Evolutionary conservation across 2,329 filamentous ascomycete genomes (phyloP), one percentile per base, ranked within the genome.

Genomic region (Xylaria sp.): DNA sequence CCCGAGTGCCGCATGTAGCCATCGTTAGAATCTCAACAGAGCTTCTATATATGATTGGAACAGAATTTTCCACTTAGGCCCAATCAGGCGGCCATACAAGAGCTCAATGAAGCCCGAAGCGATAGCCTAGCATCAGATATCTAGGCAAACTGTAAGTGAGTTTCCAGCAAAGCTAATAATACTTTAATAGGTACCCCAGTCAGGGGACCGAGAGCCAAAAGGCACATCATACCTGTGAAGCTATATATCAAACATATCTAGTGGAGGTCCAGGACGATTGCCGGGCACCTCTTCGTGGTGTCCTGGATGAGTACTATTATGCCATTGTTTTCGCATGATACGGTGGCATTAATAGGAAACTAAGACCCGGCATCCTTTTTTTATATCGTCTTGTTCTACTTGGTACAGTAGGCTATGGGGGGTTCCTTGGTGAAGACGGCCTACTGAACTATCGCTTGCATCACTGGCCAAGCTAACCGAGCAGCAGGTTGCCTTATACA

Each of bases 261-360:
- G 58, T 39, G 44, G 46, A 51, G 58, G 58, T 20, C 58, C 46
- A 52, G 58, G 46, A 62, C 58, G 58, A 25, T 28, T 62, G 58
- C 46, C 58, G n/a, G 58, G 58, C 46, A 52, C 58, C 58, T 62
- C 37, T 52, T 62, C 58, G 58, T 62, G 46, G 58, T 62, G 59
- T 62, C 59, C 59, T 62, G 48, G 59, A 54, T 62, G 39, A 62
- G 59, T 52, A 62, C 25, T 25, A 41, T 41, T 44, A 50, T 15
- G 6, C 44, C 50, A 50, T 23, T 39, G 25, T 39, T 18, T 61
- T 51, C n/a, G 28, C 28, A 28, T 28, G 28, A n/a, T 60, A 50
- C 28, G 10, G 20, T 34, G 13, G 39, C 3, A 28, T 28, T 41
- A 52, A 41, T 51, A 51, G 13, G 58, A 61, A 61, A 61, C 58